Percentiles rank a stretch among this genome's conserved stretches.
Evolutionary conservation across 495 filamentous ascomycete species (phyloP).

Genomic region (Penicillium silybi): DNA sequence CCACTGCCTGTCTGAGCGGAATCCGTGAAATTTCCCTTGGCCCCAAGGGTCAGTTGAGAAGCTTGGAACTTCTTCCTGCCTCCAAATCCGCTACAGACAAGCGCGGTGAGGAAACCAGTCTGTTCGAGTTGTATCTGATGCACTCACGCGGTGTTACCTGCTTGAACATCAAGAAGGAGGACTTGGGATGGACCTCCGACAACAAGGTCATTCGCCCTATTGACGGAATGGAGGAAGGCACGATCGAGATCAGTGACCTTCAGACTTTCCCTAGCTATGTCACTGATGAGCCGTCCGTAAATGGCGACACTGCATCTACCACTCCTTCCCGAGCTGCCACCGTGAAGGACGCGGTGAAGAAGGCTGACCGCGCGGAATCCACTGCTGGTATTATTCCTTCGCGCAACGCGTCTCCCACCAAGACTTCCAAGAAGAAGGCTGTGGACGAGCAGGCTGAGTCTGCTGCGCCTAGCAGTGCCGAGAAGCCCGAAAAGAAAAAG

Average conservation of each 20-base stretch:
- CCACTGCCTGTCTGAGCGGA: slow-evolving; percentile 93
- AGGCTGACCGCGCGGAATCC: slow-evolving; percentile 25
- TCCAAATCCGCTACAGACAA: slow-evolving; percentile 39
- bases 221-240: slow-evolving; percentile 66
- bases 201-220: slow-evolving; percentile 75
- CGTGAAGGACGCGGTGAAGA: slow-evolving; percentile 39
- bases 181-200: slow-evolving; percentile 84
- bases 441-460: slow-evolving; percentile 40
- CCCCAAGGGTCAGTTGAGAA: slow-evolving; percentile 82
- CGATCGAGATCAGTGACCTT: slow-evolving; percentile 51
- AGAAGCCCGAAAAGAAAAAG: slow-evolving; percentile 55
- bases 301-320: slow-evolving; percentile 39
- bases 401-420: slow-evolving; percentile 40
- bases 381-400: slow-evolving; percentile 29
- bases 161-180: slow-evolving; percentile 74
- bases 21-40: slow-evolving; percentile 90
- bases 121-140: slow-evolving; percentile 96
- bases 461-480: slow-evolving; percentile 32
- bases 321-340: slow-evolving; percentile 28
- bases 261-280: slow-evolving; percentile 39
- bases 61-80: slow-evolving; percentile 75
- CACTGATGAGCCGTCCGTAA: slow-evolving; percentile 47
- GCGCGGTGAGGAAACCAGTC: slow-evolving; percentile 48
- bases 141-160: slow-evolving; percentile 93
- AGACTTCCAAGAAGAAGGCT: slow-evolving; percentile 40